Base-by-base conservation (phyloP, 768 basidiomycete genomes). In the Auricularia auricula-judae region DNA sequence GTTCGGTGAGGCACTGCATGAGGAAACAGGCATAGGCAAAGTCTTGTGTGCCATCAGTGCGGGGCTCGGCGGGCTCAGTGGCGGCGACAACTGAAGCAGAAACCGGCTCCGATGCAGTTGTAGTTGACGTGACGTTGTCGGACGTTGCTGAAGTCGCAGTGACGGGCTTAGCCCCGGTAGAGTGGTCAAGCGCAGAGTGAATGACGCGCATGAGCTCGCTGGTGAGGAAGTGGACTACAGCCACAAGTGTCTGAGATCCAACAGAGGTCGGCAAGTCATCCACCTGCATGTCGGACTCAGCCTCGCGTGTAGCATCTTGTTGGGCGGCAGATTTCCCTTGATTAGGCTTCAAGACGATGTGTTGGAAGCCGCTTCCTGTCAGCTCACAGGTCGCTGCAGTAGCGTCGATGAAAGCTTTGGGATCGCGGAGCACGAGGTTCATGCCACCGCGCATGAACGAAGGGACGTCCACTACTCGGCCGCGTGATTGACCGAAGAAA, bases 1-100 rank as follows among this genome's bases (percentile, higher is more conserved):
- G 78, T 75, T 99, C 97, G 2, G 93, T 91, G 58, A 98, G 78
- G 68, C 86, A 89, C 72, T 94, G 91, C 88, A 95, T 92, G 67
- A 93, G 76, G 81, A 95, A 93, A 70, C 87, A 89, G 16, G 82
- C 78, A 70, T 89, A 91, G 34, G 47, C 61, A 35, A 16, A 36
- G 21, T 64, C 63, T 4, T 23, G 36, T 5, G 72, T 42, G 61
- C 63, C 54, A 61, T 69, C 66, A 1, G 53, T 43, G 34, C 29
- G 33, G n/a, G 8, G 62, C 33, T 64, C 0, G 4, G 64, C 11
- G 29, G 67, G n/a, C 33, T 68, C 67, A 36, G 69, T 64, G 3
- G 4, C 34, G 42, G 18, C 35, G 12, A 66, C 64, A 18, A 35
- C 35, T 10, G 44, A 36, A 29, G 64, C 42, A 16, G 62, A 61